Conservation (phyloP, 331 rosid species). For the Spiraea crenata region DNA sequence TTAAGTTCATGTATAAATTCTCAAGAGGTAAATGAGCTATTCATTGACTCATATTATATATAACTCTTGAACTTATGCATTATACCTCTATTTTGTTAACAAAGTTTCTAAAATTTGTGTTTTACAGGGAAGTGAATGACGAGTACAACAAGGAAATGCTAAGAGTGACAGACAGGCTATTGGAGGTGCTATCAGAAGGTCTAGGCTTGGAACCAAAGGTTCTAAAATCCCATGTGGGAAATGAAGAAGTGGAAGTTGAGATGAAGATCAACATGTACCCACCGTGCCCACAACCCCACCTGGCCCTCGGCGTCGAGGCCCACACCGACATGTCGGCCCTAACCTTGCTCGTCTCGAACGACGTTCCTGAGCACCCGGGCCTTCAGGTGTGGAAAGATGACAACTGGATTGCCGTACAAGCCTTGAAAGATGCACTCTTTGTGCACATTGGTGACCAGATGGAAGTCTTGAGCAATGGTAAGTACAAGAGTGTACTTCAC, state of each 20-base stretch:
- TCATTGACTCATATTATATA: no score
- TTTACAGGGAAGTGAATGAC: slow-evolving; percentile 45
- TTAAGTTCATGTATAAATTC: no score
- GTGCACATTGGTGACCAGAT: slow-evolving; percentile 55
- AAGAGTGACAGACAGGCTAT: slow-evolving; percentile 32
- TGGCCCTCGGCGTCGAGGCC: slow-evolving; percentile 72
- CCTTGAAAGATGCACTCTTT: slow-evolving; percentile 43
- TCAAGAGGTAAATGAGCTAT: no score
- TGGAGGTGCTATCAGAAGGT: slow-evolving; percentile 56
- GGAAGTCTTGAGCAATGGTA: slow-evolving; percentile 66
- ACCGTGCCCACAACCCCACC: slow-evolving; percentile 69
- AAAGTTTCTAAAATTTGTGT: not conserved
- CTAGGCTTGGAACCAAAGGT: slow-evolving; percentile 40
- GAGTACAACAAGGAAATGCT: slow-evolving; percentile 48
- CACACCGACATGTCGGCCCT: slow-evolving; percentile 75
- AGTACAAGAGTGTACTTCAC: slow-evolving; percentile 60
- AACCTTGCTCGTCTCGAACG: slow-evolving; percentile 52
- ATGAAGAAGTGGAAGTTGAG: slow-evolving; percentile 46
- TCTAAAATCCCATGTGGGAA: slow-evolving; percentile 44
- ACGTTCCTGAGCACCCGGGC: slow-evolving; percentile 38
- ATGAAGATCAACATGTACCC: slow-evolving; percentile 81
- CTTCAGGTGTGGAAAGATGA: slow-evolving; percentile 53
- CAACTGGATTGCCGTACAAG: slow-evolving; percentile 47
- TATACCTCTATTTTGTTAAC: no score
- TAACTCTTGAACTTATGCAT: no score